Evolutionary conservation across 495 filamentous ascomycete species (phyloP), one percentile per base, ranked within the genome.

Genomic region (Aspergillus leporis): DNA sequence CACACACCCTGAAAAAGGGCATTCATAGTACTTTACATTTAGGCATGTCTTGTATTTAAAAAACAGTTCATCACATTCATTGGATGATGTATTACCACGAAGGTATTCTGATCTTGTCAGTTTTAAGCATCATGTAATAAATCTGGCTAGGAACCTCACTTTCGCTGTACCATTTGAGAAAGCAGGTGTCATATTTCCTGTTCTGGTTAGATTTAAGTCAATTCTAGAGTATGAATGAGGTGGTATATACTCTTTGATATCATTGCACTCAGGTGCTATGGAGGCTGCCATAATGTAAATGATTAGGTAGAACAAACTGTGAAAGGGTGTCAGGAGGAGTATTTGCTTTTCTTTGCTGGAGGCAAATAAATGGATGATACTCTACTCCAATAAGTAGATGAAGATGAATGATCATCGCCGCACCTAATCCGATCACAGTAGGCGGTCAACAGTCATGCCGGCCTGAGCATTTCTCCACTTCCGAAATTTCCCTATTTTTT

Each of bases 131-230:
- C 10, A 46, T 23, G 41, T 19, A 28, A 14, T 16, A 34, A 4
- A 49, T 41, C 4, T 14, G 38, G 31, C 12, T 16, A 25, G 41
- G 43, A 56, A 18, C 72, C 87, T 51, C 78, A 93, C 92, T 96
- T 72, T 97, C 92, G 66, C 91, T 96, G 73, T 96, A 97, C 92
- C 92, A 97, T 70, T 93, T 95, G 43, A 97, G 74, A 65, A 97
- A 97, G 73, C 92, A 97, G 48, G 85, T 90, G 67, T 97, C 92
- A 70, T 97, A 97, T 67, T 86, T 89, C 63, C 89, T 91, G 41
- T 8, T 30, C 38, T n/a, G n/a, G n/a, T 78, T 59, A 75, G 66
- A 60, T 53, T 32, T 21, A 48, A 40, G 36, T 23, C 13, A 45
- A 3, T 16, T 41, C n/a, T 30, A 10, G n/a, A 18, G 41, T 16